phyloP scores from a whole-genome alignment of 2,329 filamentous ascomycete species.

The Zalaria obscura region DNA sequence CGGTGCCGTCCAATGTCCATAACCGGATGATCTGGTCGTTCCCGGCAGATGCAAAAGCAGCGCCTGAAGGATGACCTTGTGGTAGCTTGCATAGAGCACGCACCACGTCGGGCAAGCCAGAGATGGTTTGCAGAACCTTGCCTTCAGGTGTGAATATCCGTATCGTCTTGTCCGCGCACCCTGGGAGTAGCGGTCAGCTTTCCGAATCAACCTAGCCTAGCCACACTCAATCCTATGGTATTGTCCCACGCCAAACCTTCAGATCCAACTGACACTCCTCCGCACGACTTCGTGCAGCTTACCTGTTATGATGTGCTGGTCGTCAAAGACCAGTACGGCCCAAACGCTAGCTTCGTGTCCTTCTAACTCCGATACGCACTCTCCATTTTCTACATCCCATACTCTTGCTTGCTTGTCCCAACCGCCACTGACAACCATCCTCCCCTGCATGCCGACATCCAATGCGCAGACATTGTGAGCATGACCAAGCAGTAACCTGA shows the following conservation, averaged over 20 bases:
- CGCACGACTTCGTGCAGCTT: neutral
- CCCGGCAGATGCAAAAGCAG: slow-evolving; percentile 86
- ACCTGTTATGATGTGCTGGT: slow-evolving; percentile 61
- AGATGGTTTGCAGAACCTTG: slow-evolving; percentile 48
- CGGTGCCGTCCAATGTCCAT: slow-evolving; percentile 68
- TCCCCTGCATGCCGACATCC: slow-evolving; percentile 59
- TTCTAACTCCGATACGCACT: slow-evolving; percentile 53
- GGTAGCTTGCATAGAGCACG: slow-evolving; percentile 79
- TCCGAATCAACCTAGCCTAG: too few species aligned
- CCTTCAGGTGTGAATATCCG: slow-evolving; percentile 61
- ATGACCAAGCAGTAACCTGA: slow-evolving; percentile 77
- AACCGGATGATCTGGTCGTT: slow-evolving; percentile 83
- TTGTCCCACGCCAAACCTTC: too few species aligned
- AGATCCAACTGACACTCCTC: too few species aligned
- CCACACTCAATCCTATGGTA: too few species aligned
- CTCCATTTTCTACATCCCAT: slow-evolving; percentile 80
- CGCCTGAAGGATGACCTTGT: slow-evolving; percentile 59
- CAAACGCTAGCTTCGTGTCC: slow-evolving; percentile 77
- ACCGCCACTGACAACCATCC: slow-evolving; percentile 73
- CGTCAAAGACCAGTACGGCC: slow-evolving; percentile 77
- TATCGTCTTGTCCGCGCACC: slow-evolving; percentile 76
- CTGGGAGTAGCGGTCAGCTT: neutral
- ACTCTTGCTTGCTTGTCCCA: slow-evolving; percentile 85
- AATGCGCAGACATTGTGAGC: slow-evolving; percentile 76
- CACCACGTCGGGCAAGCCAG: slow-evolving; percentile 68